Conservation (phyloP, 768 basidiomycete genomes). For the Tricholoma hemisulphureum region DNA sequence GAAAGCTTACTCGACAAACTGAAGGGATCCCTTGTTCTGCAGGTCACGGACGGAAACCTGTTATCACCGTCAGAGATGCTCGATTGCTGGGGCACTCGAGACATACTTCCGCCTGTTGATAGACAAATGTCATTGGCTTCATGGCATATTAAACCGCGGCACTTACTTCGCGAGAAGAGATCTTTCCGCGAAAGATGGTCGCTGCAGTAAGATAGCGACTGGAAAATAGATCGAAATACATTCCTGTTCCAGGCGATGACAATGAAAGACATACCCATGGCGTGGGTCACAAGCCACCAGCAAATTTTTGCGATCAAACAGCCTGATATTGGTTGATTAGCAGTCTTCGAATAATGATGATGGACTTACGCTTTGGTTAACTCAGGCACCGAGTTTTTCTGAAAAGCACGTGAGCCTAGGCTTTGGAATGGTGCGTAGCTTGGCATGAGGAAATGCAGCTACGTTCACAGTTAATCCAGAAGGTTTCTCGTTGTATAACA, state of each 20-base stretch:
- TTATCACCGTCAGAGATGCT: constrained; percentile 9
- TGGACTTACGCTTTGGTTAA: constrained; percentile 66
- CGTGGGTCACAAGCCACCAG: constrained; percentile 83
- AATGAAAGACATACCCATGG: constrained; percentile 51
- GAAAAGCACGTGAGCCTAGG: constrained; percentile 58
- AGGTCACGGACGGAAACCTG: constrained; percentile 72
- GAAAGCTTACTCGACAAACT: constrained; percentile 73
- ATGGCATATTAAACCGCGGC: constrained; percentile 9
- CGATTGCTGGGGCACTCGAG: constrained; percentile 6
- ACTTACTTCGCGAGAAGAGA: constrained; percentile 79
- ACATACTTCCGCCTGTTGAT: constrained; percentile 52
- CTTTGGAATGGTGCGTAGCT: constrained; percentile 90
- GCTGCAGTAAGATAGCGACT: constrained; percentile 88
- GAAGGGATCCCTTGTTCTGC: constrained; percentile 69
- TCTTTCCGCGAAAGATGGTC: constrained; percentile 81
- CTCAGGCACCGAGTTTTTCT: constrained; percentile 61
- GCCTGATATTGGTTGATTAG: constrained; percentile 34
- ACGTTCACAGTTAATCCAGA: background rate
- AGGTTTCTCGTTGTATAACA: background rate
- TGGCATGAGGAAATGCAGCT: constrained; percentile 96
- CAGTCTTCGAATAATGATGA: background rate
- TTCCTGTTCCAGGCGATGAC: background rate
- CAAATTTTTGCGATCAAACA: constrained; percentile 79
- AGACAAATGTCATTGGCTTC: constrained; percentile 37
- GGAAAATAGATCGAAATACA: background rate